Conservation (phyloP, 106 monocot species). For the Platanthera guangdongensis region DNA sequence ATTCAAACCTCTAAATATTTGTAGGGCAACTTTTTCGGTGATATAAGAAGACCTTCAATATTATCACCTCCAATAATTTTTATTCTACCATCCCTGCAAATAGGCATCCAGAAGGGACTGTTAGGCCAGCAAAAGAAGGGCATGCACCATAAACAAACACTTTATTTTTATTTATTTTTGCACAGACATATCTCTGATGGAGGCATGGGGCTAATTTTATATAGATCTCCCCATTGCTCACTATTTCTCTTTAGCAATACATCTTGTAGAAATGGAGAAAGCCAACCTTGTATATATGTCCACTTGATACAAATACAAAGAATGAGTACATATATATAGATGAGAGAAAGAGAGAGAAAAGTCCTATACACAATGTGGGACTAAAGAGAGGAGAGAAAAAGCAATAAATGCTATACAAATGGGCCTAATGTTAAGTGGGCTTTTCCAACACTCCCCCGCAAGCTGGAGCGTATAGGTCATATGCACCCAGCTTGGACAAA, state of each 20-base stretch:
- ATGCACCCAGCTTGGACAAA: too few species aligned
- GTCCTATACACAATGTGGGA: too few species aligned
- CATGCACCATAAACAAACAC: not conserved
- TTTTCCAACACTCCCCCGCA: too few species aligned
- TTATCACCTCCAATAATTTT: conserved; percentile 94
- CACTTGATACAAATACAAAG: too few species aligned
- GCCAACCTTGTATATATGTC: too few species aligned
- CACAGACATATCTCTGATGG: not conserved
- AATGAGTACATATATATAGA: too few species aligned
- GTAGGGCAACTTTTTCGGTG: conserved; percentile 76
- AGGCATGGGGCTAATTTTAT: not conserved
- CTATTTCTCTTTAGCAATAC: not conserved
- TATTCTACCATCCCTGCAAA: conserved; percentile 93
- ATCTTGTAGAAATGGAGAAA: too few species aligned
- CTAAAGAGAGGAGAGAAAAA: too few species aligned
- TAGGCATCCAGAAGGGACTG: conserved; percentile 4
- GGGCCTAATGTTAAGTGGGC: too few species aligned
- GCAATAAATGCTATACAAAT: too few species aligned
- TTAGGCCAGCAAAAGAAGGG: conserved; percentile 5
- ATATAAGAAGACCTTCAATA: conserved; percentile 85
- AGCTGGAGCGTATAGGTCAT: too few species aligned
- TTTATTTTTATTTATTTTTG: not conserved
- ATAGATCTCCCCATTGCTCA: not conserved
- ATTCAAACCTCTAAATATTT: conserved; percentile 73
- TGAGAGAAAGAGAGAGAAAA: too few species aligned